These are phyloP conservation scores for Tricholoma terreum DNA, from an alignment of 768 basidiomycete species.

Conservation along the genomic window DNA sequence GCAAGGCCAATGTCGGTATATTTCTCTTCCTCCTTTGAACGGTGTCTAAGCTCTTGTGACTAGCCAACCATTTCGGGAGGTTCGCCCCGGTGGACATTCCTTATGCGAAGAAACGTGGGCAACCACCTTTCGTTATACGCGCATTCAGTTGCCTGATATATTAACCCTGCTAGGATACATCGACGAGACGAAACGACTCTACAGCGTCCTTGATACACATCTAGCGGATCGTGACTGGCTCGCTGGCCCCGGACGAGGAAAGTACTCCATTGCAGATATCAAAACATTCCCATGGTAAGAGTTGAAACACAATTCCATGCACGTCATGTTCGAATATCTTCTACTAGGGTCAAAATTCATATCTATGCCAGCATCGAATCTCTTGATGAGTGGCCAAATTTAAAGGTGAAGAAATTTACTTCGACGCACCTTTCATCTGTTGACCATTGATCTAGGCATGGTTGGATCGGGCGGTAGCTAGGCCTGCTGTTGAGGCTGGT, in stretches of 20 bases:
- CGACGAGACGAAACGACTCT: conserved; percentile 81
- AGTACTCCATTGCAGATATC: conserved; percentile 69
- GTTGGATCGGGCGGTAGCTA: conserved; percentile 6
- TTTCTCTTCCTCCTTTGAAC: background rate
- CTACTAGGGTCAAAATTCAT: conserved; percentile 52
- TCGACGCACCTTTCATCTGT: no score
- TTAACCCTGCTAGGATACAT: conserved; percentile 50
- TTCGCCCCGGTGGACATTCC: conserved; percentile 66
- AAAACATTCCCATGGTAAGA: conserved; percentile 63
- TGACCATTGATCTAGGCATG: conserved; percentile 8
- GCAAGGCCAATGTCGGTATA: conserved; percentile 62
- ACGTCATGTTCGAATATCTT: background rate
- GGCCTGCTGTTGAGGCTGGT: conserved; percentile 7
- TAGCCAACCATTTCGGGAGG: conserved; percentile 64
- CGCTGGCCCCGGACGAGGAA: conserved; percentile 70
- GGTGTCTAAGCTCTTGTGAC: background rate
- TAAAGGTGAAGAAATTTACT: conserved; percentile 13
- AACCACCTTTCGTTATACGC: background rate
- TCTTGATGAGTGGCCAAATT: conserved; percentile 18
- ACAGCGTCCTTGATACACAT: conserved; percentile 74
- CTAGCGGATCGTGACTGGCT: conserved; percentile 73
- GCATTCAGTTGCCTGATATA: background rate
- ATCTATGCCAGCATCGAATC: conserved; percentile 31
- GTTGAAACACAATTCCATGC: background rate
- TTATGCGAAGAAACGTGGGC: conserved; percentile 61